Evolutionary conservation across 768 basidiomycete genomes (phyloP).

Genomic region (Calocera viscosa): DNA sequence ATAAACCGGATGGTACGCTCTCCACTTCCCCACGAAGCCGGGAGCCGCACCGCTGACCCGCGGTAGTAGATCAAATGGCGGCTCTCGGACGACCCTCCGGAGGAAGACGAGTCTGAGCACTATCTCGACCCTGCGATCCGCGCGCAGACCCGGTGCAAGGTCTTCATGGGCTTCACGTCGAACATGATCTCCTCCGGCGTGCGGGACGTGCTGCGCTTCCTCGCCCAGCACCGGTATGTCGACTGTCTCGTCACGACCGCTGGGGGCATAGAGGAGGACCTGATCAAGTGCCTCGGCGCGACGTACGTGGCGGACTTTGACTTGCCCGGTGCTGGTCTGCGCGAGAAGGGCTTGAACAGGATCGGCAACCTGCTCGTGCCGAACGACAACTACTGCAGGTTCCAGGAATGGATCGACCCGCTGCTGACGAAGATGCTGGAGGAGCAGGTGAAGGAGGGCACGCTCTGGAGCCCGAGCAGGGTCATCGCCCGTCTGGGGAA

Average conservation of each 20-base stretch:
- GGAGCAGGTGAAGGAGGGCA: constrained; percentile 63
- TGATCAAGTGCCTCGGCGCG: constrained; percentile 96
- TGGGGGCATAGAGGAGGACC: constrained; percentile 96
- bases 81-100: constrained; percentile 68
- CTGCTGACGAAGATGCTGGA: constrained; percentile 80
- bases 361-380: constrained; percentile 94
- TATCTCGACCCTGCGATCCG: constrained; percentile 47
- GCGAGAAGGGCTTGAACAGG: constrained; percentile 86
- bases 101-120: constrained; percentile 58
- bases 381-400: constrained; percentile 98
- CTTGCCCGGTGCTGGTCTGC: constrained; percentile 76
- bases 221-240: constrained; percentile 87
- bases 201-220: constrained; percentile 79
- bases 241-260: constrained; percentile 89
- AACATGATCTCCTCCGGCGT: constrained; percentile 97
- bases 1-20: constrained; percentile 79
- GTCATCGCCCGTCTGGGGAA: constrained; percentile 90
- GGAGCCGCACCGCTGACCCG: neutral
- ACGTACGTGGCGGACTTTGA: constrained; percentile 92
- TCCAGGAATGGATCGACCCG: constrained; percentile 98
- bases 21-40: neutral
- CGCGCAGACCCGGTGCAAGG: constrained; percentile 60
- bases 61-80: constrained; percentile 65
- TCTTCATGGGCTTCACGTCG: constrained; percentile 97
- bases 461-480: constrained; percentile 83